Evolutionary conservation across 139 green algal species (phyloP).

Genomic region (Trebouxia sp.): DNA sequence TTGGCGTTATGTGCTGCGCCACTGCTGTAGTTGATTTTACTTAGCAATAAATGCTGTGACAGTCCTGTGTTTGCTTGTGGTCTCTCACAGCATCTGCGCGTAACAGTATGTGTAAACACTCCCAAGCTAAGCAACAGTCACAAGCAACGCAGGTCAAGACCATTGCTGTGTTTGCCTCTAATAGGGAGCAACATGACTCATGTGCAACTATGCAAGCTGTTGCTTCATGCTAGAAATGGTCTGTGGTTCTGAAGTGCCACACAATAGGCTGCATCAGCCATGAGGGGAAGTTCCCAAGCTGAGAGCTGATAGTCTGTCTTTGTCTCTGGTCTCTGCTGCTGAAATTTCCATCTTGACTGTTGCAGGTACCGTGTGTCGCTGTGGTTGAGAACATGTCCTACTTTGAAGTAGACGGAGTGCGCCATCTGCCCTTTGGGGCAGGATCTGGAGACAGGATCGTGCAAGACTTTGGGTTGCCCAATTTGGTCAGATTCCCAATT

Average conservation of each 20-base stretch:
- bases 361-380: constrained; percentile 87
- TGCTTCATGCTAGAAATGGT: not conserved
- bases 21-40: not conserved
- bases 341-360: not conserved
- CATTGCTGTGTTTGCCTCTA: not conserved
- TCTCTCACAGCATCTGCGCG: not conserved
- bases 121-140: not conserved
- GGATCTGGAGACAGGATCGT: constrained; percentile 75
- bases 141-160: not conserved
- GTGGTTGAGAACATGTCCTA: constrained; percentile 99
- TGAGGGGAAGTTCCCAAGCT: too few relatives aligned
- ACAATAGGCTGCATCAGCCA: too few relatives aligned
- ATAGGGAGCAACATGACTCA: not conserved
- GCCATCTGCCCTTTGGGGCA: constrained; percentile 81
- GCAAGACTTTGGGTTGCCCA: constrained; percentile 90
- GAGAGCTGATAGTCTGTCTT: too few relatives aligned
- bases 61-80: not conserved
- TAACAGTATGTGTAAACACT: not conserved
- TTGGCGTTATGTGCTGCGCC: constrained; percentile 58
- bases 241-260: too few relatives aligned
- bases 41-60: not conserved
- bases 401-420: constrained; percentile 88
- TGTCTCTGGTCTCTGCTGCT: not conserved
- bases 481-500: constrained; percentile 95
- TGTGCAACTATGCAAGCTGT: too few relatives aligned